Conservation (phyloP, 2,329 filamentous ascomycete species). For the Alternaria ethzedia region DNA sequence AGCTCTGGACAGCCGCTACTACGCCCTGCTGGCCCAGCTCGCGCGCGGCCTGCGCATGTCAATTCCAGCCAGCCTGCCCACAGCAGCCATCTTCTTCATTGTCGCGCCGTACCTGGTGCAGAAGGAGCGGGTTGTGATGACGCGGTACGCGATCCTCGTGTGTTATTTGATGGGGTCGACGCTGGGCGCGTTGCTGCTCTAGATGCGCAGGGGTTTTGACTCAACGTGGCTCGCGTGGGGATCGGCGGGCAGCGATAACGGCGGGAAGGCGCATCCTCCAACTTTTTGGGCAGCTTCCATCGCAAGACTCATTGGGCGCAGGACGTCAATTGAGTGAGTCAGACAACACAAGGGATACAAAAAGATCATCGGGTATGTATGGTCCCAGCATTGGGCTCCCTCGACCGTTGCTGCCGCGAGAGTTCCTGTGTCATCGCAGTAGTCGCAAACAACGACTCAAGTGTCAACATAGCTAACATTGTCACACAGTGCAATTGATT, state of each 20-base stretch:
- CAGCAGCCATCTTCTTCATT: slow-evolving; percentile 27
- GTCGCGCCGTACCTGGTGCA: slow-evolving; percentile 25
- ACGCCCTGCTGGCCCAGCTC: slow-evolving; percentile 17
- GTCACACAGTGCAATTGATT: background rate
- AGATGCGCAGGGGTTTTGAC: slow-evolving; percentile 11
- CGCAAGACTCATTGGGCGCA: slow-evolving; percentile 21
- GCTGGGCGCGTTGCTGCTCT: slow-evolving; percentile 24
- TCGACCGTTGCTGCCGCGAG: background rate
- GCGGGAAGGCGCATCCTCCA: slow-evolving; percentile 9
- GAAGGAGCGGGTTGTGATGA: slow-evolving; percentile 19
- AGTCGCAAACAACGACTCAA: background rate
- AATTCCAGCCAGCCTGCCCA: slow-evolving; percentile 28
- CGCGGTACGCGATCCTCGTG: slow-evolving; percentile 28
- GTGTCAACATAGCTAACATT: slow-evolving; percentile 4
- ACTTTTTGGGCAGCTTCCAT: slow-evolving; percentile 9
- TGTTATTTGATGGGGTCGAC: slow-evolving; percentile 31
- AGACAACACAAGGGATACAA: background rate
- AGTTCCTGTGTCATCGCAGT: background rate
- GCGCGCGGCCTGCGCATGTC: slow-evolving; percentile 25
- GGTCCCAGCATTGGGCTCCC: background rate
- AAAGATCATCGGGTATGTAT: slow-evolving; percentile 11
- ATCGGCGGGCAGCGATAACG: slow-evolving; percentile 26
- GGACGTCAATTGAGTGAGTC: slow-evolving; percentile 25
- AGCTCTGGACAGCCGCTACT: background rate
- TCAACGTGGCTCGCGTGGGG: slow-evolving; percentile 3